Base-by-base conservation (phyloP, 352 stramenopile species). In the Globisporangium iwayamae region DNA sequence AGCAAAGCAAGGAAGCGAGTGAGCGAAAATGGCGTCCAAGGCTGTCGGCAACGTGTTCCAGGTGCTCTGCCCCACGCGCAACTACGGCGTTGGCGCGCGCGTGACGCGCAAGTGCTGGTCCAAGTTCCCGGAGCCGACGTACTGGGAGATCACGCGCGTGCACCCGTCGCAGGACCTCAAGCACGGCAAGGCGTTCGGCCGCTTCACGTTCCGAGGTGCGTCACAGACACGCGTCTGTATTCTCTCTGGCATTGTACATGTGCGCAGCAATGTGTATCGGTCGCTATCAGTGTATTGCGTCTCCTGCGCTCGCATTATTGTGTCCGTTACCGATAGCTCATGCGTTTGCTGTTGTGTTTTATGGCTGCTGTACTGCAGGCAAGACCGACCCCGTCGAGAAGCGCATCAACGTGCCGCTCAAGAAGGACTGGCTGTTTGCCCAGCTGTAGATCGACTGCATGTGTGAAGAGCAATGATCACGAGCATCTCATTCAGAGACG, bases 171-270 rank as follows among this genome's bases (percentile, higher is more conserved):
- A 60, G 1, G 85, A 94, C 70, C 81, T 94, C 62, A 91, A 90
- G 75, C 85, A 94, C 73, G 85, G 85, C 76, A 94, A 94, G 75
- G 82, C 85, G 38, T 94, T 82, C 70, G 85, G 85, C 69, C 69
- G 71, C 62, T 84, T 93, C 67, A 93, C 83, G 10, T 94, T 93
- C 70, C 85, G 85, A 43, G 85, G 83, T 91, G 67, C 66, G 79
- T 85, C 25, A 22, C 11, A 64, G 18, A 20, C 6, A 47, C 38
- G 25, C 8, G 3, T 22, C 20, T 58, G 2, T 48, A n/a, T 59
- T 4, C 34, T 25, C 47, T 20, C 30, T n/a, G 18, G 20, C 14
- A 8, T 50, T 50, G 54, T 60, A 20, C 36, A 34, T 4, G 36
- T 50, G 34, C 9, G 30, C 16, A 7, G 48, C 47, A 8, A 6